These are phyloP conservation scores for Pulveroboletus frians DNA, from an alignment of 768 basidiomycete genomes.

Conservation along the genomic window DNA sequence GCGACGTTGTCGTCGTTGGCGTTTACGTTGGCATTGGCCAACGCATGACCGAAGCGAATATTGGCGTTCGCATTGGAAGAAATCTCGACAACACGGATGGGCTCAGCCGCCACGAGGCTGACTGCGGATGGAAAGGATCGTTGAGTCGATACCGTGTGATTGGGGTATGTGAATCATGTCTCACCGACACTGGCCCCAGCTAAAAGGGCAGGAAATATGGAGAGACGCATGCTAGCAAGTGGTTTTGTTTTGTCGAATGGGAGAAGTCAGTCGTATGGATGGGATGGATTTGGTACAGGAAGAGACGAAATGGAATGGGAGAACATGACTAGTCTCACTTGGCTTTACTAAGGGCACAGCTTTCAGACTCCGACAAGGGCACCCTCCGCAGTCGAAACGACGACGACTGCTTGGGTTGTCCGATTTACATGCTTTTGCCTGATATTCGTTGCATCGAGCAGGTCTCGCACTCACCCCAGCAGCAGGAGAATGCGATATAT, in stretches of 20 bases:
- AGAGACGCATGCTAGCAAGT: constrained; percentile 33
- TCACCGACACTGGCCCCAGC: constrained; percentile 33
- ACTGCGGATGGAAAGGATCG: constrained; percentile 11
- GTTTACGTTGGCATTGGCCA: constrained; percentile 30
- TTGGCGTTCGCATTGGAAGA: constrained; percentile 28
- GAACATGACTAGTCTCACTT: background rate
- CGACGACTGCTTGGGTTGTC: background rate
- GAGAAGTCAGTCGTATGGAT: background rate
- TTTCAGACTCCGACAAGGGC: constrained; percentile 23
- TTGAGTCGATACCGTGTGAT: background rate
- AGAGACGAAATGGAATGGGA: background rate
- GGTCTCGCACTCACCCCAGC: background rate
- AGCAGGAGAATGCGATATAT: no score
- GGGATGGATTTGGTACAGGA: background rate
- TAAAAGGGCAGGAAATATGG: constrained; percentile 33
- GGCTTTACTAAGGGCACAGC: background rate
- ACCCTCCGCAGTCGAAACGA: constrained; percentile 8
- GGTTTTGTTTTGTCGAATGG: background rate
- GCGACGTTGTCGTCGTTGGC: constrained; percentile 24
- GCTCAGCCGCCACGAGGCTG: constrained; percentile 42
- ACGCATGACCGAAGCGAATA: constrained; percentile 37
- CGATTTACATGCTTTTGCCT: background rate
- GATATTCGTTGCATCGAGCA: background rate
- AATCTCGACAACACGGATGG: constrained; percentile 43
- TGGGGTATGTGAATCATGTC: constrained; percentile 3